Base-by-base conservation (phyloP, 805 yeast genomes). In the Kodamaea fukazawae region DNA sequence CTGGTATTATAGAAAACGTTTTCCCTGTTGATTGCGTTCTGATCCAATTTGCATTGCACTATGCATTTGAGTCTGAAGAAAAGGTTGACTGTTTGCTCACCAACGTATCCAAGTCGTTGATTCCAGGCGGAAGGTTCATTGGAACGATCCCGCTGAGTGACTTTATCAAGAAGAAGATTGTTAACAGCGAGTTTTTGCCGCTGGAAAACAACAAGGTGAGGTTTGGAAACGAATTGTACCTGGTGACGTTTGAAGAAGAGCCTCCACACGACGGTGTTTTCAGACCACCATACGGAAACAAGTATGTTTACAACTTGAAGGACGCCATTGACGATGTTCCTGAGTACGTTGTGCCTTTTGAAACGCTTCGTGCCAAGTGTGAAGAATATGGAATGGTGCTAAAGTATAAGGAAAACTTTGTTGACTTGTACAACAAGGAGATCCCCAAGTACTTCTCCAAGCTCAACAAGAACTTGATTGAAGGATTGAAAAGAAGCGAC, bases 271-370 rank as follows among this genome's bases (percentile, higher is more conserved):
- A 79, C 49, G 89, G 91, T 2, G 78, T 76, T 34, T 87, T 86
- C 54, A 66, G 78, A 7, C 76, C 81, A 1, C 86, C 93, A 0
- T 88, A 70, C 56, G 99, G 99, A 0, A 85, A 90, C 60, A 72
- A 78, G 52, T 93, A 93, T 60, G 78, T 77, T 39, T 93, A 86
- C 58, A 86, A 71, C 64, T 66, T 93, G 43, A 81, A 81, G 48
- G 99, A 93, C 65, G 99, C 99, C 0, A 91, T 93, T 35, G 96
- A 88, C 46, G 83, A 93, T 53, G 96, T 93, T 16, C 98, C 98
- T 0, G 99, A 93, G 56, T 93, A 85, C 54, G 95, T 93, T 4
- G 96, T 93, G 5, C 98, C 97, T 1, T 89, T 93, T 61, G 97
- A 91, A 54, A 77, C 82, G 1, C 77, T 93, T 42, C 73, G 96